Conservation (phyloP, 805 yeast genomes). For the Saccharomycopsis olivae region DNA sequence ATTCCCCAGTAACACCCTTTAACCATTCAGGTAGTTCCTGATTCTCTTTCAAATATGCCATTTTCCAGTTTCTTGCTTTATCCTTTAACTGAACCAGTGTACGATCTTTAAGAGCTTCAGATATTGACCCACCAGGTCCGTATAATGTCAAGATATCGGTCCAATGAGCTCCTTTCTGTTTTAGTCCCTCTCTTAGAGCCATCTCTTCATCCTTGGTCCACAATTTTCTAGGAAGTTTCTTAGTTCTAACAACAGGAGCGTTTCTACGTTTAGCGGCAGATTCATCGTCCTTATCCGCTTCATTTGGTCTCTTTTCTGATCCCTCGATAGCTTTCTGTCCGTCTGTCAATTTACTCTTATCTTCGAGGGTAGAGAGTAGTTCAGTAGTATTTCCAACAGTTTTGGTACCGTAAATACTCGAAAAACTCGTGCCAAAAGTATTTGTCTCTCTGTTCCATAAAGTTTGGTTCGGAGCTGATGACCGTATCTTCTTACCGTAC, state of each 20-base stretch:
- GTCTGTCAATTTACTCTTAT: not conserved
- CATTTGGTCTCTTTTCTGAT: not conserved
- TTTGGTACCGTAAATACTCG: not conserved
- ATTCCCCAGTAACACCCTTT: constrained; percentile 78
- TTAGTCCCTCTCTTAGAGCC: constrained; percentile 72
- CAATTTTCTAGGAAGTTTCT: constrained; percentile 38
- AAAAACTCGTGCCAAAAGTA: not conserved
- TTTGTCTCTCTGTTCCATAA: constrained; percentile 9
- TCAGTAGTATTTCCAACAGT: not conserved
- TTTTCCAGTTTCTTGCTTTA: constrained; percentile 93
- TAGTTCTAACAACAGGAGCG: not conserved
- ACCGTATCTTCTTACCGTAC: constrained; percentile 49
- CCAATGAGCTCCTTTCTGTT: constrained; percentile 86
- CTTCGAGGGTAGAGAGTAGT: not conserved
- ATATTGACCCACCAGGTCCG: constrained; percentile 86
- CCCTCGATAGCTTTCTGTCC: not conserved
- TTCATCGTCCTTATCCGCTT: not conserved
- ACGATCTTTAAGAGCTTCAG: constrained; percentile 77
- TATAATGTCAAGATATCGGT: constrained; percentile 78
- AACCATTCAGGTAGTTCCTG: constrained; percentile 73
- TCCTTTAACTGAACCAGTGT: constrained; percentile 90
- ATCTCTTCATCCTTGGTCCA: constrained; percentile 90
- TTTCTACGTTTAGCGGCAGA: not conserved
- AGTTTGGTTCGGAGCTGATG: constrained; percentile 5
- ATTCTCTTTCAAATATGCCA: constrained; percentile 69